Conservation (phyloP, 768 basidiomycete species). For the Auricularia cornea region DNA sequence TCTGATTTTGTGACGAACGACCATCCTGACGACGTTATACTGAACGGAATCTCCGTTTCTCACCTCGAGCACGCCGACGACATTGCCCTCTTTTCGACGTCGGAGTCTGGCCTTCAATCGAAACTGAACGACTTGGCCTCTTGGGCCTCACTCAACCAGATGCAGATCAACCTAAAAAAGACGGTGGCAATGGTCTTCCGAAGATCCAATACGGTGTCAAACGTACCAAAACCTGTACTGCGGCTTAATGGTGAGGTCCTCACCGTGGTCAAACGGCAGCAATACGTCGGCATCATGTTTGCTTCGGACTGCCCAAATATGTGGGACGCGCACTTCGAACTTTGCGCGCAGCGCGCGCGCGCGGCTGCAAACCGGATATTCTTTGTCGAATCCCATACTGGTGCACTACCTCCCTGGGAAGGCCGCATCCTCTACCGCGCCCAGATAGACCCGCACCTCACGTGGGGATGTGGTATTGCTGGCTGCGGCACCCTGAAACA, state of each 20-base stretch:
- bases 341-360: too few relatives aligned
- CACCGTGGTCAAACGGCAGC: not conserved
- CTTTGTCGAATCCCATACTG: too few relatives aligned
- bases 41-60: too few relatives aligned
- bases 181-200: too few relatives aligned
- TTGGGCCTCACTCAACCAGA: not conserved
- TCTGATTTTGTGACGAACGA: too few relatives aligned
- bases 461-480: conserved; percentile 15
- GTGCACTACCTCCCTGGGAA: conserved; percentile 5
- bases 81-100: conserved; percentile 8
- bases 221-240: too few relatives aligned
- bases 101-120: conserved; percentile 4
- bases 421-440: conserved; percentile 14
- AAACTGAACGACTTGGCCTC: conserved; percentile 9
- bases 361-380: too few relatives aligned
- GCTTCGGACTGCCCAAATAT: conserved; percentile 1
- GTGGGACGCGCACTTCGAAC: not conserved
- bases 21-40: too few relatives aligned
- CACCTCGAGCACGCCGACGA: too few relatives aligned
- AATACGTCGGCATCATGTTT: conserved; percentile 9
- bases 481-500: conserved; percentile 9
- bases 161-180: too few relatives aligned
- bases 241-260: not conserved
- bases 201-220: too few relatives aligned
- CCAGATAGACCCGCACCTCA: conserved; percentile 17